A percentile compares a stretch with the other conserved stretches of the same genome.
These are phyloP conservation scores for Suillus cothurnatus DNA, from an alignment of 768 basidiomycete genomes.

Conservation along the genomic window DNA sequence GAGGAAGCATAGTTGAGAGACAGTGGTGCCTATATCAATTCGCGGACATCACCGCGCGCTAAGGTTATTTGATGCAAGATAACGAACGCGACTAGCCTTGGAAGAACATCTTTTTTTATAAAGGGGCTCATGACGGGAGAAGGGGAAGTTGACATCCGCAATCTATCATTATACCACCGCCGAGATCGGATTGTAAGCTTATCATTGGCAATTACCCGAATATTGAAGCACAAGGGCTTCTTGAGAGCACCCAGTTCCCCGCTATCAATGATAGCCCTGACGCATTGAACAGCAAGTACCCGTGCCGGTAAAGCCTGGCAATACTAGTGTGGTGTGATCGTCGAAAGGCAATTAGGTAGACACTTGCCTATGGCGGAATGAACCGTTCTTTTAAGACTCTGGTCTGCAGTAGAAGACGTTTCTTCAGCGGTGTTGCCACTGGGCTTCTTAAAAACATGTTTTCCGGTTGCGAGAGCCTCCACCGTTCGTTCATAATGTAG, in stretches of 20 bases:
- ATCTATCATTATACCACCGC: constrained; percentile 65
- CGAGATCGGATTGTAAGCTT: constrained; percentile 58
- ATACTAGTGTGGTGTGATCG: constrained; percentile 42
- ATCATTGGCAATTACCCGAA: constrained; percentile 34
- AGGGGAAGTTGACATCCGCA: constrained; percentile 45
- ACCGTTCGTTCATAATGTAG: constrained; percentile 68
- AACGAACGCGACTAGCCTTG: constrained; percentile 51
- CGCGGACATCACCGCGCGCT: constrained; percentile 41
- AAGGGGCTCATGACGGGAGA: background rate
- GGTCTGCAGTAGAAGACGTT: constrained; percentile 45
- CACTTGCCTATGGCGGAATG: constrained; percentile 55
- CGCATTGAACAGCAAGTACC: constrained; percentile 44
- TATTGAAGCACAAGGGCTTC: constrained; percentile 37
- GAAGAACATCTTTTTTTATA: background rate
- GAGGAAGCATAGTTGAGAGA: constrained; percentile 38
- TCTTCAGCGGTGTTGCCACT: constrained; percentile 51
- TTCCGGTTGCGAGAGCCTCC: constrained; percentile 59
- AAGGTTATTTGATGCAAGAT: constrained; percentile 46
- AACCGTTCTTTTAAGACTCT: too few species aligned
- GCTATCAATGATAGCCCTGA: constrained; percentile 51
- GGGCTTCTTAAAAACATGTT: constrained; percentile 69
- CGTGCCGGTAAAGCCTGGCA: constrained; percentile 62
- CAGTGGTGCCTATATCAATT: constrained; percentile 44
- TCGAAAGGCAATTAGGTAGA: constrained; percentile 6
- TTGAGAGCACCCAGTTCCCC: constrained; percentile 52